Evolutionary conservation across 345 rosid species (phyloP).

Genomic region (Melaleuca alternifolia): DNA sequence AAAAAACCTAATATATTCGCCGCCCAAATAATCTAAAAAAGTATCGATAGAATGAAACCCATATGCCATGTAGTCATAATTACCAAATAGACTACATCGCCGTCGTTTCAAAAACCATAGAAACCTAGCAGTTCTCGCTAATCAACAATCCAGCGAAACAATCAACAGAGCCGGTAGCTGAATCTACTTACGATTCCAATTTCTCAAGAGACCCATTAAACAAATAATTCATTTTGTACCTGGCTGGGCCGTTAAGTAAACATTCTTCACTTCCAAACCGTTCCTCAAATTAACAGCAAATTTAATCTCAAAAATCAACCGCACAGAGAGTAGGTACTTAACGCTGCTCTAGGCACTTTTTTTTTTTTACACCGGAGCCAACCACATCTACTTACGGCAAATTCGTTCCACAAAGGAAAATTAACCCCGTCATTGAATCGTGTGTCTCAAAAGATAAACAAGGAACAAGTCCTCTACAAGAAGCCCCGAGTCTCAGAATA

Average conservation of each 20-base stretch:
- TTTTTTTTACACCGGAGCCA: background rate
- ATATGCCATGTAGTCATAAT: background rate
- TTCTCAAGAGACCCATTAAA: no score
- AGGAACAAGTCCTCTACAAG: background rate
- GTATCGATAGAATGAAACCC: fast-evolving
- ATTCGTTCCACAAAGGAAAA: background rate
- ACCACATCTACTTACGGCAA: background rate
- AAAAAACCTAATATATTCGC: no score
- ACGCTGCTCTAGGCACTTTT: background rate
- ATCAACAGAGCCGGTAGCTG: background rate
- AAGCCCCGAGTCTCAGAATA: background rate
- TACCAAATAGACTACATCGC: background rate
- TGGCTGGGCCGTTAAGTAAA: no score
- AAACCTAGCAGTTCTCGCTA: background rate
- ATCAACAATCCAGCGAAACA: background rate
- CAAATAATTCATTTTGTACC: no score
- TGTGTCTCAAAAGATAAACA: background rate
- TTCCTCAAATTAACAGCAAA: background rate
- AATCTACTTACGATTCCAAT: background rate
- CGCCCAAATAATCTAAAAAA: background rate
- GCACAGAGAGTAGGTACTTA: background rate
- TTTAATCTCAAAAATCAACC: background rate
- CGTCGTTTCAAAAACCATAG: no score
- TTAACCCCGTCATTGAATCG: background rate
- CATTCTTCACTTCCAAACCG: background rate